phyloP scores from a whole-genome alignment of 2,329 filamentous ascomycete species.

The Polytolypa hystricis region DNA sequence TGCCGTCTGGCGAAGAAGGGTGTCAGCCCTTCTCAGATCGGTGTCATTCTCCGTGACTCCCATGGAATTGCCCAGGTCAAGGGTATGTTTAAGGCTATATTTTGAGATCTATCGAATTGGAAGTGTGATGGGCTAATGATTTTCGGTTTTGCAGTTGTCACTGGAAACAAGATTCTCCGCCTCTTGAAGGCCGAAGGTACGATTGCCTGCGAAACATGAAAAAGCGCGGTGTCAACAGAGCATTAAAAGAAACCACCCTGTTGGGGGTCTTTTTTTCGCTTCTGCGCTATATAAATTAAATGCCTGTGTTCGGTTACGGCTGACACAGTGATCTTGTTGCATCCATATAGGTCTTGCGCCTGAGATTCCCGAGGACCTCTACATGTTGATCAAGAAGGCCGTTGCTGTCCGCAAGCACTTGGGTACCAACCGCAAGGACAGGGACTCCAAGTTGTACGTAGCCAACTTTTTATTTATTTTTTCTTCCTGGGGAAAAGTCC shows the following conservation, averaged over 20 bases:
- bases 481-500: too few relatives aligned
- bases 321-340: constrained; percentile 73
- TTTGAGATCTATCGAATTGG: not conserved
- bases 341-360: constrained; percentile 78
- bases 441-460: constrained; percentile 99
- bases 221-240: too few relatives aligned
- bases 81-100: constrained; percentile 49
- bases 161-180: constrained; percentile 99
- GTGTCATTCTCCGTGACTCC: constrained; percentile 95
- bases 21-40: constrained; percentile 95
- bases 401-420: constrained; percentile 99
- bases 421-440: constrained; percentile 99
- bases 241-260: not conserved
- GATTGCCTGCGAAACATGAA: too few relatives aligned
- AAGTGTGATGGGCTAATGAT: constrained; percentile 14
- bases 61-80: constrained; percentile 98
- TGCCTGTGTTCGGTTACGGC: constrained; percentile 76
- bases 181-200: constrained; percentile 97
- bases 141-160: constrained; percentile 25
- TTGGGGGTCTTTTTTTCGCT: too few relatives aligned
- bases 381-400: constrained; percentile 99
- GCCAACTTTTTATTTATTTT: too few relatives aligned
- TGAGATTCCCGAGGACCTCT: constrained; percentile 97
- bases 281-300: not conserved
- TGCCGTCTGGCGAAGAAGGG: constrained; percentile 98